Conservation (phyloP, 2,329 filamentous ascomycete species). For the Bipolaris cookei region DNA sequence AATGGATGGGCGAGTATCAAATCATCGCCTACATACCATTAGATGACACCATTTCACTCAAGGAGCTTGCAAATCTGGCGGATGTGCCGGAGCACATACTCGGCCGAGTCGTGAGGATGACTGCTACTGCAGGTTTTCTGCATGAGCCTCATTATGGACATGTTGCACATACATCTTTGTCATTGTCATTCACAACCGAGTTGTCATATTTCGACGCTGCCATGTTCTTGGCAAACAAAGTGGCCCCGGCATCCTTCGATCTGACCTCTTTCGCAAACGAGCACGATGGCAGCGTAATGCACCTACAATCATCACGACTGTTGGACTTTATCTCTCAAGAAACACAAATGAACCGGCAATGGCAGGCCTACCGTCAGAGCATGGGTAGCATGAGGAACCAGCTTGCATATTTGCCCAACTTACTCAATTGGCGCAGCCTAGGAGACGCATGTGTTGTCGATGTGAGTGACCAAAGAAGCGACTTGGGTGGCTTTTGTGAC, state of each 20-base stretch:
- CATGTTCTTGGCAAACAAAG: conserved; percentile 50
- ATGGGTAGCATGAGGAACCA: conserved; percentile 25
- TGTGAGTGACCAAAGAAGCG: conserved; percentile 17
- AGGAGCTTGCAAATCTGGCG: conserved; percentile 53
- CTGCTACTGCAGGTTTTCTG: conserved; percentile 22
- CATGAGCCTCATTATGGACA: conserved; percentile 14
- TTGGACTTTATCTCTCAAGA: conserved; percentile 24
- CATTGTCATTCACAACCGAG: conserved; percentile 47
- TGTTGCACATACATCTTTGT: conserved; percentile 51
- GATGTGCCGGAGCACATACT: conserved; percentile 51
- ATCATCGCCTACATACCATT: conserved; percentile 56
- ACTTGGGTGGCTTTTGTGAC: background rate
- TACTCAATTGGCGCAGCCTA: conserved; percentile 39
- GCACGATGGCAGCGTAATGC: conserved; percentile 5
- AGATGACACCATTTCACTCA: conserved; percentile 41
- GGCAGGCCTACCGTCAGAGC: conserved; percentile 39
- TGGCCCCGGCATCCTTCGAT: conserved; percentile 46
- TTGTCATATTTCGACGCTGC: conserved; percentile 47
- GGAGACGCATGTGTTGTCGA: conserved; percentile 38
- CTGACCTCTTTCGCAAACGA: conserved; percentile 23
- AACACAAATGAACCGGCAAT: conserved; percentile 42
- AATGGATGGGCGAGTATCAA: conserved; percentile 56
- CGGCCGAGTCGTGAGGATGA: conserved; percentile 41
- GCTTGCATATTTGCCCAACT: conserved; percentile 31
- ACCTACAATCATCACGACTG: conserved; percentile 22